A percentile compares a stretch with the other conserved stretches of the same genome.
Evolutionary conservation across 805 yeast species (phyloP).

Genomic region (Saccharomycopsis fodiens): DNA sequence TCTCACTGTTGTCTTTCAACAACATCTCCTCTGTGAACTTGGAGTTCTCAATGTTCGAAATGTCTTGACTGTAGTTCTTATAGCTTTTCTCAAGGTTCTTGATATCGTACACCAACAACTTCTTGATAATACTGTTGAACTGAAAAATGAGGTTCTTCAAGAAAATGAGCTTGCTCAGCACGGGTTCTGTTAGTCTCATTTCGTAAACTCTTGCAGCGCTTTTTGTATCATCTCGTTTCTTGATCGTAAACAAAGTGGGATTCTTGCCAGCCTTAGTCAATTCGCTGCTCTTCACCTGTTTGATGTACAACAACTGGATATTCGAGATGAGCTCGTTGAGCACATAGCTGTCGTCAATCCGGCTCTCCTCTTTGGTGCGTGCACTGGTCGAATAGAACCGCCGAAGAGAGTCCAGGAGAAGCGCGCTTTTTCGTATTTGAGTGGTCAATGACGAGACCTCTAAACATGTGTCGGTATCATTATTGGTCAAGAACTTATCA

Average conservation of each 20-base stretch:
- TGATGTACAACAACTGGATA: constrained; percentile 15
- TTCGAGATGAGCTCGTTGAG: constrained; percentile 13
- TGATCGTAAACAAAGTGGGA: background rate
- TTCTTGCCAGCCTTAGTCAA: background rate
- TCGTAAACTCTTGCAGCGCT: background rate
- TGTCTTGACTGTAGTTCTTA: constrained; percentile 12
- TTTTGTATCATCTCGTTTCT: background rate
- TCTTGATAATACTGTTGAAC: constrained; percentile 16
- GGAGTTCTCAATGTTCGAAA: constrained; percentile 15
- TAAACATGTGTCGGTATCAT: constrained; percentile 1
- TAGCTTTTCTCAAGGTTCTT: constrained; percentile 16
- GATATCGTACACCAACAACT: constrained; percentile 17
- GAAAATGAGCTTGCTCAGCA: constrained; percentile 13
- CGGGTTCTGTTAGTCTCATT: constrained; percentile 14
- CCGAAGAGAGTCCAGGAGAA: constrained; percentile 4
- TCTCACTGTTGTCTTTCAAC: constrained; percentile 15
- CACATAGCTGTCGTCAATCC: constrained; percentile 18
- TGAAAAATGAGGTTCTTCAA: constrained; percentile 17
- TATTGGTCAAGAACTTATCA: constrained; percentile 2
- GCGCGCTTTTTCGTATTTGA: constrained; percentile 1
- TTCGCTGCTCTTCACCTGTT: constrained; percentile 15
- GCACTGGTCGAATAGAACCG: constrained; percentile 4
- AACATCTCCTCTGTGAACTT: constrained; percentile 18
- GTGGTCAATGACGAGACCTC: constrained; percentile 11
- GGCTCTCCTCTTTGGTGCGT: constrained; percentile 1